These are phyloP conservation scores for Tephrocybe sp. DNA, from an alignment of 768 basidiomycete species.

Conservation along the genomic window DNA sequence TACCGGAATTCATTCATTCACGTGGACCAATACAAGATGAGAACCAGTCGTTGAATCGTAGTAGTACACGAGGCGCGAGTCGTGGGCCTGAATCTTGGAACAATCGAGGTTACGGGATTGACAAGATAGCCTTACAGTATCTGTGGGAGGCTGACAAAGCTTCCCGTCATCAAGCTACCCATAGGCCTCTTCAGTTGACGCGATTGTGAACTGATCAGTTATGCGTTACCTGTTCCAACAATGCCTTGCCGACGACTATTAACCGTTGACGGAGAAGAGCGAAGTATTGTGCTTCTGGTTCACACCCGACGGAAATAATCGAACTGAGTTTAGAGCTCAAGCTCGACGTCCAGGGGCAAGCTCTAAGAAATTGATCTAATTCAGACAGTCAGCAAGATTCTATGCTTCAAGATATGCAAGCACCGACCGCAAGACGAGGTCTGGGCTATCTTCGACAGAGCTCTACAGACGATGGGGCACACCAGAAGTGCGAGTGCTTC, in stretches of 20 bases:
- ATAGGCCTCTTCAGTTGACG: too few relatives aligned
- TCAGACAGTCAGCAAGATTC: neutral
- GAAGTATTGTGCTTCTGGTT: conserved; percentile 22
- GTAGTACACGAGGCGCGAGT: conserved; percentile 13
- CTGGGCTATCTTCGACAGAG: conserved; percentile 39
- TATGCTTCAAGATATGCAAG: too few relatives aligned
- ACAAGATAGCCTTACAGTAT: neutral
- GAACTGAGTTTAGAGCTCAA: conserved; percentile 39
- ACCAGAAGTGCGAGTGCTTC: conserved; percentile 52
- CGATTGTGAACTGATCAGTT: neutral
- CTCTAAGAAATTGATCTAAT: conserved; percentile 27
- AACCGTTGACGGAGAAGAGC: conserved; percentile 32
- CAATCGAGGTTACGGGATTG: neutral
- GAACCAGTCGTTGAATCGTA: conserved; percentile 8
- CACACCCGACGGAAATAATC: conserved; percentile 20
- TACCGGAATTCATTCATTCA: neutral
- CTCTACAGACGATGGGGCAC: conserved; percentile 50
- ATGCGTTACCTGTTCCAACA: conserved; percentile 28
- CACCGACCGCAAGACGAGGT: conserved; percentile 27
- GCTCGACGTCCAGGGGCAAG: conserved; percentile 53
- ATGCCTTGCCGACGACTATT: conserved; percentile 18
- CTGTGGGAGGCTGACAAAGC: neutral
- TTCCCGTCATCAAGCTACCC: neutral
- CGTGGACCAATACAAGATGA: conserved; percentile 13
- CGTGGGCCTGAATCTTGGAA: conserved; percentile 5